Conservation (phyloP, 306 rosid species). For the Alnus glutinosa region DNA sequence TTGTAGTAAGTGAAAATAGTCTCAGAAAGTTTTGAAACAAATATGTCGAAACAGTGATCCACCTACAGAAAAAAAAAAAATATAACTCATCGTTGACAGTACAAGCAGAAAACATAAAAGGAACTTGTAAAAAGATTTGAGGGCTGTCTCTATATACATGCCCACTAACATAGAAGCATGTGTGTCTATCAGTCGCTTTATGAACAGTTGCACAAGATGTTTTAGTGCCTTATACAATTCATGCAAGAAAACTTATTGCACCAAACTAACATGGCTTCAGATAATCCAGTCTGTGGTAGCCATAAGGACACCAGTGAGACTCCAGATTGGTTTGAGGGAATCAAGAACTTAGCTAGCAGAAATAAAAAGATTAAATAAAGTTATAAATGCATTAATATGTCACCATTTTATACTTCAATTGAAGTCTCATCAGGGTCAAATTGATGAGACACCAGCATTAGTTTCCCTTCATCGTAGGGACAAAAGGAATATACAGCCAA, state of each 20-base stretch:
- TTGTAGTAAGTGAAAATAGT: conserved; percentile 78
- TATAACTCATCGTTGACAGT: background rate
- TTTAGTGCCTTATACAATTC: conserved; percentile 21
- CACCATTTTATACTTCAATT: background rate
- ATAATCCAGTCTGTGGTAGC: background rate
- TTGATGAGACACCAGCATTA: background rate
- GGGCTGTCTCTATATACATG: background rate
- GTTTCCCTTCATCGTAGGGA: background rate
- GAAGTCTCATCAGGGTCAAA: background rate
- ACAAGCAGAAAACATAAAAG: conserved; percentile 13
- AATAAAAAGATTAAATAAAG: background rate
- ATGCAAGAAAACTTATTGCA: conserved; percentile 9
- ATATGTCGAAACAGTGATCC: conserved; percentile 92
- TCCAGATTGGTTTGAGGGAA: background rate
- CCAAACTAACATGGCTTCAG: conserved; percentile 3
- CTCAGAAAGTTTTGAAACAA: conserved; percentile 82
- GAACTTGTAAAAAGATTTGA: conserved; percentile 8
- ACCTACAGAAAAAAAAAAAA: conserved; percentile 51
- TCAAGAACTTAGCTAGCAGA: background rate
- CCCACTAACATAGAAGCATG: conserved; percentile 5
- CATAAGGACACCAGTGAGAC: background rate
- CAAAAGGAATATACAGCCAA: background rate
- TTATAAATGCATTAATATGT: background rate
- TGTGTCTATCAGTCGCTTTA: background rate
- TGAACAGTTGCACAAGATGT: conserved; percentile 17